Evolutionary conservation across 805 yeast genomes (phyloP).

Genomic region (Starmerella kuoi): DNA sequence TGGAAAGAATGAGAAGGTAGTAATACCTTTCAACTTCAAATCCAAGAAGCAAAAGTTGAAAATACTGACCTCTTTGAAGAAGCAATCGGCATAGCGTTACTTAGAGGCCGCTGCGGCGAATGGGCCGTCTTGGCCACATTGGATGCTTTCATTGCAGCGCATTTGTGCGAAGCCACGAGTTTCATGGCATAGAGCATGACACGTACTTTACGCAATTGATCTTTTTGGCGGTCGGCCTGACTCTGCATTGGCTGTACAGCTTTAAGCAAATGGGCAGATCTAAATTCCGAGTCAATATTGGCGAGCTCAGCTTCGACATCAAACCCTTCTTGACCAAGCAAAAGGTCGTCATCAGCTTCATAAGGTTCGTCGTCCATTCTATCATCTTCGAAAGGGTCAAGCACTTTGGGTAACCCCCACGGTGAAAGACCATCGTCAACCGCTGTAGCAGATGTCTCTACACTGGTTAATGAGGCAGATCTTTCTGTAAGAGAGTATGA

Average conservation of each 20-base stretch:
- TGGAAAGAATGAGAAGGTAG: too few species aligned
- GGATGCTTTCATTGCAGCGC: too few species aligned
- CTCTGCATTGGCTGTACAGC: background rate
- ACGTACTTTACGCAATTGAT: background rate
- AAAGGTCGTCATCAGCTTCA: background rate
- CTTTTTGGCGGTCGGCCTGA: background rate
- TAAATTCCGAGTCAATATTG: background rate
- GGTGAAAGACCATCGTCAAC: conserved; percentile 25
- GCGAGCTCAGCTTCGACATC: conserved; percentile 1
- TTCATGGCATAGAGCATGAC: background rate
- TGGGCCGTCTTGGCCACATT: too few species aligned
- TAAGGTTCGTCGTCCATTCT: conserved; percentile 3
- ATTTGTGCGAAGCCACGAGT: background rate
- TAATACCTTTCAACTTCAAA: too few species aligned
- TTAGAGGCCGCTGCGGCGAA: too few species aligned
- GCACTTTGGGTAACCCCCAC: conserved; percentile 26
- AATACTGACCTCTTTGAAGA: too few species aligned
- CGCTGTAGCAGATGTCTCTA: conserved; percentile 2
- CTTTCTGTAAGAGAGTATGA: background rate
- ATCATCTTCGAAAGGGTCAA: conserved; percentile 9
- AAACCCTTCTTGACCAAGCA: background rate
- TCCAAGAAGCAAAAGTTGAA: too few species aligned
- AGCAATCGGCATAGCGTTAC: too few species aligned
- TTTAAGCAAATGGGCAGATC: too few species aligned
- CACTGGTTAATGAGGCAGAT: background rate